These are phyloP conservation scores for Yarrowia galli DNA, from an alignment of 1,139 yeast genomes.

Conservation along the genomic window DNA sequence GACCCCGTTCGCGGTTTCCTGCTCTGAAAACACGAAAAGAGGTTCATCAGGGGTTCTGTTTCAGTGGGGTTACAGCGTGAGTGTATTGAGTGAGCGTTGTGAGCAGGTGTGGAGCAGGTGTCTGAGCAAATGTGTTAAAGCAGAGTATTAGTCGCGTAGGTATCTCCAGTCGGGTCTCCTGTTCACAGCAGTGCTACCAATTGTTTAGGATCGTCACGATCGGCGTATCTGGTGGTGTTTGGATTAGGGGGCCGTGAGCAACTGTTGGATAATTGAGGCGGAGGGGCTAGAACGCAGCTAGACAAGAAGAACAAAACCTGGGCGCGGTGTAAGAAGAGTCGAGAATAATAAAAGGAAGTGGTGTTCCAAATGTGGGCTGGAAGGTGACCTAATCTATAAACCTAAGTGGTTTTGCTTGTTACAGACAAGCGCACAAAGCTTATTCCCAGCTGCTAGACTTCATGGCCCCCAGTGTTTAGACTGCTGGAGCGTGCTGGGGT, in stretches of 20 bases:
- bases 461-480: conserved; percentile 17
- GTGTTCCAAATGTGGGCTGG: conserved; percentile 35
- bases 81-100: neutral
- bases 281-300: neutral
- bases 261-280: neutral
- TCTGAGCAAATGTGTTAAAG: neutral
- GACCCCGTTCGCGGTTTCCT: conserved; percentile 29
- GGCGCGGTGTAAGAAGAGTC: conserved; percentile 14
- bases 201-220: conserved; percentile 33
- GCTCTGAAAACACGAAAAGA: conserved; percentile 31
- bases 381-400: conserved; percentile 21
- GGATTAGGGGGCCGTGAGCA: conserved; percentile 7
- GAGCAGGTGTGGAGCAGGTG: neutral
- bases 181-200: conserved; percentile 14
- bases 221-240: conserved; percentile 11
- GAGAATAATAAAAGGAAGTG: conserved; percentile 19
- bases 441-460: neutral
- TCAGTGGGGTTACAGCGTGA: neutral
- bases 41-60: conserved; percentile 3
- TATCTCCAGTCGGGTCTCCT: conserved; percentile 22
- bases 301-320: neutral
- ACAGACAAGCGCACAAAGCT: conserved; percentile 23
- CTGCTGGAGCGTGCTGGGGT: conserved; percentile 22
- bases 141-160: neutral
- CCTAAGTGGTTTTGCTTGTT: conserved; percentile 29